Conservation (phyloP, 371 early-diverging fungal genomes). For the Pancytospora epiphaga region DNA sequence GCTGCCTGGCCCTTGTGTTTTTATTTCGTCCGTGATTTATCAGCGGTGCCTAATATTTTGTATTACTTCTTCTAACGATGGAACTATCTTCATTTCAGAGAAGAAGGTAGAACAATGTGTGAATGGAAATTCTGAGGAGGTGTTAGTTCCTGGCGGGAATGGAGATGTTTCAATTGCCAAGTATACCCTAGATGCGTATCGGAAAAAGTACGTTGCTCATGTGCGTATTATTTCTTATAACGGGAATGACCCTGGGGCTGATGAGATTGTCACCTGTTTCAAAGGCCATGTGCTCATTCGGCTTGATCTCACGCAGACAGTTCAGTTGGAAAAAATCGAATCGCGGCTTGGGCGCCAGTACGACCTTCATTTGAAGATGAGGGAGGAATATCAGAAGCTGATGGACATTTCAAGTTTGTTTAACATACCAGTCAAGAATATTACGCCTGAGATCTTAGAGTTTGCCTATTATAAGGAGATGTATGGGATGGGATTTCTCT, state of each 20-base stretch:
- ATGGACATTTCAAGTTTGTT: slow-evolving; percentile 10
- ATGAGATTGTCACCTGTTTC: neutral
- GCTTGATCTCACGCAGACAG: neutral
- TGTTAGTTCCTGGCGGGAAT: neutral
- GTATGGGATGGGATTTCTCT: slow-evolving; percentile 4
- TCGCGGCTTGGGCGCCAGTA: slow-evolving; percentile 12
- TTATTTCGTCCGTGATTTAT: slow-evolving; percentile 25
- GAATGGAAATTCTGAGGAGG: neutral
- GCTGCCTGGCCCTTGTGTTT: neutral
- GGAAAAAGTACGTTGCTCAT: neutral
- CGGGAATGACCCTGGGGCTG: neutral
- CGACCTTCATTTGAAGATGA: slow-evolving; percentile 20
- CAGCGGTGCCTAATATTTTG: neutral
- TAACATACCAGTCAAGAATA: slow-evolving; percentile 44
- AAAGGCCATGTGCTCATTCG: neutral
- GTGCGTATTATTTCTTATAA: neutral
- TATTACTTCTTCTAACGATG: neutral
- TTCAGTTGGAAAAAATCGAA: neutral
- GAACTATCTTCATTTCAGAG: neutral
- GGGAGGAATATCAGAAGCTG: neutral
- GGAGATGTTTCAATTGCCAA: neutral
- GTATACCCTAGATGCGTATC: neutral
- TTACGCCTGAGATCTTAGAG: slow-evolving; percentile 38
- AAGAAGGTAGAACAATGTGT: neutral
- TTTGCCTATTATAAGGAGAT: slow-evolving; percentile 28